Percentiles rank a stretch among this genome's conserved stretches.
Evolutionary conservation across 208 protist genomes (phyloP).

Genomic region (Polymyxa betae): DNA sequence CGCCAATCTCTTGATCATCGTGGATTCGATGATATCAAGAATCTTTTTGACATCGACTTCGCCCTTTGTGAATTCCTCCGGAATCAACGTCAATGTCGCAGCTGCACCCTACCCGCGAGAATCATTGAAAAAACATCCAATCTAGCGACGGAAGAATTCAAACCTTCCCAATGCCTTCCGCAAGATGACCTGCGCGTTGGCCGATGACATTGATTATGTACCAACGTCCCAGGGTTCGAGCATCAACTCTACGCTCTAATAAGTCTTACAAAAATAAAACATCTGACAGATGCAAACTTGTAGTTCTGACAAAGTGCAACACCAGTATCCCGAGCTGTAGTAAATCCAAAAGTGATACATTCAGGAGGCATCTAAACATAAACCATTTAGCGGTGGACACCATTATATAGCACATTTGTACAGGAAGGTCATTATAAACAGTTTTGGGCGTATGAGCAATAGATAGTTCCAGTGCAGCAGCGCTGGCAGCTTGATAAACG

Average conservation of each 20-base stretch:
- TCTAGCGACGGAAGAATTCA: background rate
- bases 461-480: background rate
- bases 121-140: background rate
- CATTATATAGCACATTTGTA: background rate
- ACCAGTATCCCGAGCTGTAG: conserved; percentile 9
- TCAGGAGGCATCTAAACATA: conserved; percentile 15
- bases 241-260: background rate
- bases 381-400: background rate
- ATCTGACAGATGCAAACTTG: background rate
- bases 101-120: conserved; percentile 24
- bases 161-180: conserved; percentile 46
- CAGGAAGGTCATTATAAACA: conserved; percentile 47
- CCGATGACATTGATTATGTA: conserved; percentile 34
- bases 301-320: conserved; percentile 47
- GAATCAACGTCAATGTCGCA: conserved; percentile 17
- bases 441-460: conserved; percentile 37
- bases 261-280: background rate
- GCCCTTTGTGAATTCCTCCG: conserved; percentile 38
- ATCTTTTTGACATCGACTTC: background rate
- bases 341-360: conserved; percentile 39
- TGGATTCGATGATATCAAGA: background rate
- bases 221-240: background rate
- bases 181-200: conserved; percentile 35
- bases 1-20: conserved; percentile 45
- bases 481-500: background rate